Evolutionary conservation across 768 basidiomycete genomes (phyloP), one percentile per base, ranked within the genome.

Genomic region (Rhodotorula kratochvilovae): DNA sequence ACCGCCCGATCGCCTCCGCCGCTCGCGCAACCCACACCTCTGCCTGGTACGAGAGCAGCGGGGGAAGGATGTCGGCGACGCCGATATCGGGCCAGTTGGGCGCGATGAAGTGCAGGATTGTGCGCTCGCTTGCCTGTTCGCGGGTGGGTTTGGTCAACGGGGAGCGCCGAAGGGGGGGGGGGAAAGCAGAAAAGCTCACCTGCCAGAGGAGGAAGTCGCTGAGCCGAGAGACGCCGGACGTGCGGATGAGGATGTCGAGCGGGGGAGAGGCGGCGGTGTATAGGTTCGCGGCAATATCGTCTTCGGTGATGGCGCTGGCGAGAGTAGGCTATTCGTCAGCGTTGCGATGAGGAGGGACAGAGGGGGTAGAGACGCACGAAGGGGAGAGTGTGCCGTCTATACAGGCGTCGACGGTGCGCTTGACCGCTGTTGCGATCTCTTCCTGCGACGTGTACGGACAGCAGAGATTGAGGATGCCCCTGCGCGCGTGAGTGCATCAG

Each of bases 151-250:
- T 42, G 5, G 42, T 33, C 12, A 43, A 57, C n/a, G 7, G 35
- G 51, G 42, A 19, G n/a, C 13, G 45, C 6, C 7, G n/a, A 46
- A 59, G 29, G 5, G 61, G 36, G 61, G 53, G 58, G 36, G 8
- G 50, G 50, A 23, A 5, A 10, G 81, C 70, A n/a, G n/a, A n/a
- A 86, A 68, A 19, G 36, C 70, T 21, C 67, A 90, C 94, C 90
- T 99, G 96, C 96, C 95, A 99, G 25, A 94, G 85, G 79, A 97
- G 80, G 78, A 88, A 99, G 76, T 96, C 92, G 77, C 90, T 92
- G 33, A 96, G 81, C 7, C 92, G 85, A 68, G 86, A 88, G 11
- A 95, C 96, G 19, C 93, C 92, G 61, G 91, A 92, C 0, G 94
- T 96, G 53, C 96, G 86, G 31, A 99, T 83, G 62, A 98, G 85